These are phyloP conservation scores for Salix koriyanagi DNA, from an alignment of 345 rosid species.

Conservation along the genomic window DNA sequence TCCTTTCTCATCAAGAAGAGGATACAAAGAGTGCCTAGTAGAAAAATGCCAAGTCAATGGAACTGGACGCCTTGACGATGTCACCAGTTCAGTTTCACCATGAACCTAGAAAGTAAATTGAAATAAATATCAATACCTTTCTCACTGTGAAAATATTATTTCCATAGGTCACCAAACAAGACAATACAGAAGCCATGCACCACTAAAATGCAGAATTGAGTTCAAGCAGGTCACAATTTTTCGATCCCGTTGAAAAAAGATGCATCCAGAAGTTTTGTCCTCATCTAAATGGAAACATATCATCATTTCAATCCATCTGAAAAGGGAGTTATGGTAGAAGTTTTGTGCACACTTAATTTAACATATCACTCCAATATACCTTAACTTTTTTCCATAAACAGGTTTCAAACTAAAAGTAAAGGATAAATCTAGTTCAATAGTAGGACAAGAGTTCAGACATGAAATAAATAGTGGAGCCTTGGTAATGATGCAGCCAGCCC, in stretches of 20 bases:
- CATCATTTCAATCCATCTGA: too few species aligned
- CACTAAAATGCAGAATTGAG: slow-evolving; percentile 1
- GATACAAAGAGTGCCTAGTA: slow-evolving; percentile 61
- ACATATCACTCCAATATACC: too few species aligned
- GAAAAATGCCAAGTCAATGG: slow-evolving; percentile 97
- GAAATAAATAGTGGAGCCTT: neutral
- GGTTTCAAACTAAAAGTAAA: neutral
- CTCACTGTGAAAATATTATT: slow-evolving; percentile 7
- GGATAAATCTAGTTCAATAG: neutral
- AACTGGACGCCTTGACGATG: slow-evolving; percentile 86
- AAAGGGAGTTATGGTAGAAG: too few species aligned
- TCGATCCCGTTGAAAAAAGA: neutral
- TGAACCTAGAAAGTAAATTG: slow-evolving; percentile 59
- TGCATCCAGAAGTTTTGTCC: neutral
- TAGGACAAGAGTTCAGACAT: neutral
- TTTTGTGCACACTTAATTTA: too few species aligned
- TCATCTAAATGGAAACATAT: too few species aligned
- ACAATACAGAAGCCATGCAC: slow-evolving; percentile 13
- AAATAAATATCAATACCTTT: slow-evolving; percentile 14
- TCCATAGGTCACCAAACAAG: slow-evolving; percentile 6
- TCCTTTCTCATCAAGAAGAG: slow-evolving; percentile 86
- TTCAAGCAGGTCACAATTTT: neutral
- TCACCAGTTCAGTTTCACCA: slow-evolving; percentile 81
- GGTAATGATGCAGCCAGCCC: neutral
- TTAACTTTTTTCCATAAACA: too few species aligned